Base-by-base conservation (phyloP, 176 grass and related monocot genomes). In the Oryza glumipatula region DNA sequence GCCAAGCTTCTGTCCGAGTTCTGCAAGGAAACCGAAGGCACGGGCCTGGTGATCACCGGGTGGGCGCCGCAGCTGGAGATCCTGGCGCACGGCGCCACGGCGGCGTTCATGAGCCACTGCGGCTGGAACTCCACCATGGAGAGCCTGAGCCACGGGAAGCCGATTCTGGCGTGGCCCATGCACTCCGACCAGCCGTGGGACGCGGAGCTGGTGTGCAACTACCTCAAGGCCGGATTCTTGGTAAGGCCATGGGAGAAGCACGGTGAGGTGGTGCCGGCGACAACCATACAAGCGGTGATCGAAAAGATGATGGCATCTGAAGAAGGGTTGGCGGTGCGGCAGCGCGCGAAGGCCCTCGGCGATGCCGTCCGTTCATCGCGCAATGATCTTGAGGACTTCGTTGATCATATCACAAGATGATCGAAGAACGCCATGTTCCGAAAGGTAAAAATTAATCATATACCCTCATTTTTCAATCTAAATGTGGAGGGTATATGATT, bases 51-150 rank as follows among this genome's bases (percentile, higher is more conserved):
- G 76, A 79, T 85, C 33, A 76, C 84, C 28, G 88, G 79, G 12
- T 93, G 91, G 91, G 88, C 91, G 23, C 91, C 88, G 19, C 91
- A 93, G 82, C 63, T 85, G 75, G 91, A 90, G 67, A 85, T 93
- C n/a, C 72, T 93, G 23, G 60, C 88, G 7, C 91, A 93, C 33
- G 68, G 64, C 56, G 36, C 91, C 41, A 90, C 72, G 38, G 82
- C 79, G 3, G 74, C 49, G 68, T 90, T 93, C 88, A 85, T 93
- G 88, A 93, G 84, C 68, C 91, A 93, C 73, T 90, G 91, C 73
- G 91, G 91, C 5, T 93, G 88, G 91, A 93, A 93, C 67, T 93
- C 91, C 5, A 87, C 76, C 35, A 66, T 93, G 63, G 91, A 93
- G 84, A 87, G 81, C 73, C 30, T 93, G 30, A 84, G 84, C 91